Conservation (phyloP, 192 early-diverging fungal species). For the Martensiomyces pterosporus region DNA sequence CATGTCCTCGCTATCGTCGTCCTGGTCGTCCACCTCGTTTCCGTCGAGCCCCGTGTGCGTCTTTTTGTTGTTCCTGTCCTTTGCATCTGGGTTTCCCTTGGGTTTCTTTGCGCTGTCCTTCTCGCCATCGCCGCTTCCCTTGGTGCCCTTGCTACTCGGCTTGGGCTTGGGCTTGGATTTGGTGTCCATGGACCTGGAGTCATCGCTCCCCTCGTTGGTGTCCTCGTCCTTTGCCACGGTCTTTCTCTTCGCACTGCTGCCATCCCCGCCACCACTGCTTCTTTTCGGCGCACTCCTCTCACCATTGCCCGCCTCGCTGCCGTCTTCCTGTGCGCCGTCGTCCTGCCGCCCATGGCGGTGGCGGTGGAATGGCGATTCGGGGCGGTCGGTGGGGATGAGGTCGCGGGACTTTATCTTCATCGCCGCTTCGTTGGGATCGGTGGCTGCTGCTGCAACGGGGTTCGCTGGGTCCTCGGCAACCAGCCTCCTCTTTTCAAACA, state of each 20-base stretch:
- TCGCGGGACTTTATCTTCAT: slow-evolving; percentile 43
- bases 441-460: slow-evolving; percentile 46
- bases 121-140: neutral
- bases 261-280: slow-evolving; percentile 4
- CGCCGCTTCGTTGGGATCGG: slow-evolving; percentile 42
- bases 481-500: slow-evolving; percentile 20
- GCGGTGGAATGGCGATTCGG: slow-evolving; percentile 5
- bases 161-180: slow-evolving; percentile 10
- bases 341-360: slow-evolving; percentile 19
- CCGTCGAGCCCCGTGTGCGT: slow-evolving; percentile 46
- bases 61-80: slow-evolving; percentile 20
- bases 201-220: slow-evolving; percentile 4
- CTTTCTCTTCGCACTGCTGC: slow-evolving; percentile 3
- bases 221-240: slow-evolving; percentile 3
- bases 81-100: slow-evolving; percentile 10
- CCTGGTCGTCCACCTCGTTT: slow-evolving; percentile 35
- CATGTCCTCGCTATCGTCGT: slow-evolving; percentile 13
- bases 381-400: slow-evolving; percentile 39
- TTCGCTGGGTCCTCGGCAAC: slow-evolving; percentile 36
- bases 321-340: slow-evolving; percentile 4
- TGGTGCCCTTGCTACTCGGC: neutral
- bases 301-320: slow-evolving; percentile 9
- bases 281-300: neutral
- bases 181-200: slow-evolving; percentile 1
- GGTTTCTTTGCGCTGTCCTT: neutral